Base-by-base conservation (phyloP, 1,284 basidiomycete species). In the Clitocybe nebularis region DNA sequence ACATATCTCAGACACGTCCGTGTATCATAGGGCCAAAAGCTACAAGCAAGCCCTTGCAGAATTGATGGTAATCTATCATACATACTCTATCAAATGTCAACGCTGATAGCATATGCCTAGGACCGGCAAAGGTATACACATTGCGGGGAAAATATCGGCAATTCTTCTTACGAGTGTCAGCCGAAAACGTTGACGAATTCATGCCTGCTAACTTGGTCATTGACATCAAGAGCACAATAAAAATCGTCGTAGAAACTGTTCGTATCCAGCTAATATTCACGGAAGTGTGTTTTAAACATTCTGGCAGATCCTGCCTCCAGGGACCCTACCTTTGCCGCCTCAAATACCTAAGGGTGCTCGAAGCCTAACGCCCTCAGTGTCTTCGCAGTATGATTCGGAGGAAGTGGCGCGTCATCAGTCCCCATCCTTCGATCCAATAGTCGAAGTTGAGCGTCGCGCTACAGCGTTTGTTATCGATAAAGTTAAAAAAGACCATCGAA, bases 81-180 rank as follows among this genome's bases (percentile, higher is more conserved):
- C 22, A 5, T 16, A 25, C 32, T 38, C 32, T 9, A 4, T 25
- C 13, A 24, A 22, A 9, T 21, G 19, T 4, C 11, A 30, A 29
- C 16, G 4, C 20, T 17, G 25, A 49, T 23, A 44, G 32, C 7
- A 14, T 16, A 19, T 16, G n/a, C n/a, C n/a, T 39, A 87, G 84
- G 84, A 16, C 77, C 79, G 5, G 85, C 84, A 13, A 83, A 75
- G 56, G 77, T 81, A 21, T 85, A 74, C 49, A 77, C 77, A 3
- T 66, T 79, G 60, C 77, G 86, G 6, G 83, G 82, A 23, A 77
- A 74, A 57, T 88, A 79, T 57, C 71, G 78, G 36, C 85, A 89
- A 51, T 71, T 77, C 42, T 80, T 89, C 54, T 66, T 88, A 50
- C 75, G 80, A 19, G 69, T 86, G 19, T 69, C 74, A 4, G 63